phyloP scores from a whole-genome alignment of 768 basidiomycete genomes.

The Fomitopsis pulvina region DNA sequence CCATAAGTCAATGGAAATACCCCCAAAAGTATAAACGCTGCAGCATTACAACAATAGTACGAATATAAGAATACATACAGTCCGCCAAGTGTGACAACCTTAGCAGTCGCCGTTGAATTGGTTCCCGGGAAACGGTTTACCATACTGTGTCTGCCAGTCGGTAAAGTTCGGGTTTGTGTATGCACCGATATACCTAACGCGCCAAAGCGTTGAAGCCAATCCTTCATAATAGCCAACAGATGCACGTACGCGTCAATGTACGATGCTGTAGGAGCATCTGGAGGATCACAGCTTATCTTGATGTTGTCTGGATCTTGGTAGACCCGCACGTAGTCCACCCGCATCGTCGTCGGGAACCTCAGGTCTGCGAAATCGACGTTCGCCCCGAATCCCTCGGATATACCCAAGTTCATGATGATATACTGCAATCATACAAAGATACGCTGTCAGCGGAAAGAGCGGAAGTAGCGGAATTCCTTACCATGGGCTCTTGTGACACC shows the following conservation, averaged over 20 bases:
- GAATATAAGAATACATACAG: constrained; percentile 3
- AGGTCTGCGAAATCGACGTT: constrained; percentile 46
- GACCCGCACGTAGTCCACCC: constrained; percentile 78
- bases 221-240: not conserved
- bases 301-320: constrained; percentile 45
- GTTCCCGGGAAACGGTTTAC: constrained; percentile 46
- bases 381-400: constrained; percentile 51
- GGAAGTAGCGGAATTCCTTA: constrained; percentile 23
- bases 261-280: constrained; percentile 59
- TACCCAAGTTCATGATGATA: constrained; percentile 51
- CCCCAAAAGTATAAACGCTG: not conserved
- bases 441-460: not conserved
- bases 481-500: constrained; percentile 82
- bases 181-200: constrained; percentile 61
- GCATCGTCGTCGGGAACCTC: constrained; percentile 52
- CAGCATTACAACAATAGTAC: not conserved
- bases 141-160: constrained; percentile 39
- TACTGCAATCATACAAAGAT: constrained; percentile 27
- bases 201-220: not conserved
- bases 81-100: constrained; percentile 1
- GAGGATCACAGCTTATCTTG: constrained; percentile 66
- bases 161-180: constrained; percentile 62
- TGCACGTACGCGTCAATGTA: constrained; percentile 66
- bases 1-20: not conserved
- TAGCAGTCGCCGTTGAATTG: constrained; percentile 36